Base-by-base conservation (phyloP, 2,329 filamentous ascomycete genomes). In the Xylariaceae sp. region DNA sequence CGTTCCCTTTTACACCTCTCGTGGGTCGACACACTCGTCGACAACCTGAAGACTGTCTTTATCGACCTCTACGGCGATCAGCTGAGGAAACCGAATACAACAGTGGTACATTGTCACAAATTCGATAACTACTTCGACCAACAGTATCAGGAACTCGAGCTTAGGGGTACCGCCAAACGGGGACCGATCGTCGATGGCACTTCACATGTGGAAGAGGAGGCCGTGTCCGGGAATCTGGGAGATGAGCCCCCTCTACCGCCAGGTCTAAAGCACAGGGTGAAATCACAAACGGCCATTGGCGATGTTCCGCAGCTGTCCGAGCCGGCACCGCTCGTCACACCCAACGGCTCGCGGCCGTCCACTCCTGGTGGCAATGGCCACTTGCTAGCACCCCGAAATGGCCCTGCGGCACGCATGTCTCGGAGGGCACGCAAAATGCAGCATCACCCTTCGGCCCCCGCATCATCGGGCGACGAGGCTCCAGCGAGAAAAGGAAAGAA, bases 91-190 rank as follows among this genome's bases (percentile, higher is more conserved):
- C 78, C 85, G 17, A 78, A 90, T 59, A 85, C 81, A 9, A 88
- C 85, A 38, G 71, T 85, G 15, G 73, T 92, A 41, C 78, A 89
- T 59, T 95, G 88, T 65, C 61, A 71, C 36, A 75, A 78, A 35
- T 98, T 98, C 59, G 88, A 94, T 58, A 75, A 83, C 53, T 97
- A 96, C 64, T 98, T 97, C 61, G 87, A 97, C 59, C 85, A 94
- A 56, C 88, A 97, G 65, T 70, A 97, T 46, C 76, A 79, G 50
- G 87, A 95, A 60, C 73, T 98, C 14, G 88, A 80, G 55, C 76
- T 74, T 17, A 72, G 67, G 47, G 56, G 54, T 27, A 60, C 62
- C n/a, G 52, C 52, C 31, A 54, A 50, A 15, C 18, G 47, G 46
- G 34, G 50, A 34, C 40, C 46, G 47, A 34, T 47, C 42, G 29